A percentile compares a stretch with the other conserved stretches of the same genome.
phyloP scores from a whole-genome alignment of 176 grass and related monocot species.

The Paspalum notatum region DNA sequence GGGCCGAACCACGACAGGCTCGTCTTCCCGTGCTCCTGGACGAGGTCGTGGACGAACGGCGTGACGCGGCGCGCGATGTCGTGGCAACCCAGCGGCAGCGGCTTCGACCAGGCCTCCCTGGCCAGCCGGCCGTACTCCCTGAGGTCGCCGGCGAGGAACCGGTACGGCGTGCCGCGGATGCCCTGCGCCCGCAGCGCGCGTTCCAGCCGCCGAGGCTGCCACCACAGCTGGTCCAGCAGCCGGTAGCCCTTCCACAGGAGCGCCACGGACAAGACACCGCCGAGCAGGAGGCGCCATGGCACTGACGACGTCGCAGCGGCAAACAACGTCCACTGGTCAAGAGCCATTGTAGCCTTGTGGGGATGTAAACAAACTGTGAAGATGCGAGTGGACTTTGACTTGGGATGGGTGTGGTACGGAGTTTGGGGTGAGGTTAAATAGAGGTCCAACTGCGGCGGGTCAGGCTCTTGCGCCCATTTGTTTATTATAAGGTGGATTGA shows the following conservation, averaged over 20 bases:
- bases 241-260: slow-evolving; percentile 40
- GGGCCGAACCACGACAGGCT: slow-evolving; percentile 64
- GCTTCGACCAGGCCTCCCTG: slow-evolving; percentile 40
- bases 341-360: neutral
- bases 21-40: slow-evolving; percentile 49
- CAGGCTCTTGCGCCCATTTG: neutral
- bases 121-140: slow-evolving; percentile 43
- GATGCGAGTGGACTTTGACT: slow-evolving; percentile 14
- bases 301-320: neutral
- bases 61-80: slow-evolving; percentile 44
- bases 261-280: neutral
- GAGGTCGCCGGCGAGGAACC: slow-evolving; percentile 48
- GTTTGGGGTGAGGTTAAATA: slow-evolving; percentile 20
- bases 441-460: neutral
- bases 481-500: slow-evolving; percentile 28
- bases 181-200: slow-evolving; percentile 46
- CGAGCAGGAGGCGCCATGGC: slow-evolving; percentile 42
- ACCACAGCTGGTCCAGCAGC: slow-evolving; percentile 49
- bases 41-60: slow-evolving; percentile 44
- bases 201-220: slow-evolving; percentile 49
- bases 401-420: neutral
- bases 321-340: neutral
- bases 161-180: slow-evolving; percentile 52
- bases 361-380: too few relatives aligned
- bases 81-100: slow-evolving; percentile 49